These are phyloP conservation scores for Phoma sp. DNA, from an alignment of 2,329 filamentous ascomycete species.

Conservation along the genomic window DNA sequence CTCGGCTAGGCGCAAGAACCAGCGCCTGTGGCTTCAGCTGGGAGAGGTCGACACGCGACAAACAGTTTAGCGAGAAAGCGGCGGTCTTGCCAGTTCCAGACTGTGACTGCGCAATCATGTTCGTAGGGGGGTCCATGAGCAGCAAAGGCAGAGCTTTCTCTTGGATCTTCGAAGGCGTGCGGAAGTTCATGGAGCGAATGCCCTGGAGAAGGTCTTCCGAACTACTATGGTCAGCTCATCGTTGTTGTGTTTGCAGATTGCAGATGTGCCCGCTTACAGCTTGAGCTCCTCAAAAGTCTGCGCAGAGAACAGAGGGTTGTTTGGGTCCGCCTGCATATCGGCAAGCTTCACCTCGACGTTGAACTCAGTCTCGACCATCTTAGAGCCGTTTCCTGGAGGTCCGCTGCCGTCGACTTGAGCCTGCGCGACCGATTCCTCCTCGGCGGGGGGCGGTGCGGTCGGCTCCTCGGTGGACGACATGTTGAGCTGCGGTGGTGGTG, in stretches of 20 bases:
- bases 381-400: slow-evolving; percentile 48
- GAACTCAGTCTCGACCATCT: slow-evolving; percentile 74
- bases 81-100: slow-evolving; percentile 98
- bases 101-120: slow-evolving; percentile 98
- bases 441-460: slow-evolving; percentile 11
- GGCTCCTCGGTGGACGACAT: slow-evolving; percentile 27
- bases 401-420: slow-evolving; percentile 57
- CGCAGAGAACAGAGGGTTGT: slow-evolving; percentile 86
- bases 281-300: slow-evolving; percentile 84
- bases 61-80: slow-evolving; percentile 90
- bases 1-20: slow-evolving; percentile 88
- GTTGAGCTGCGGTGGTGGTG: background rate
- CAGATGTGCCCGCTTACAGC: slow-evolving; percentile 63
- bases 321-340: slow-evolving; percentile 83
- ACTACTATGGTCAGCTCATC: slow-evolving; percentile 21
- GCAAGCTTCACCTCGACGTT: slow-evolving; percentile 93
- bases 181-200: slow-evolving; percentile 86
- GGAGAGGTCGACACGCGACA: slow-evolving; percentile 81
- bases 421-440: slow-evolving; percentile 22
- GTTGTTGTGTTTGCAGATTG: background rate
- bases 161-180: slow-evolving; percentile 97
- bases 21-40: slow-evolving; percentile 80
- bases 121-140: slow-evolving; percentile 81
- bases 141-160: slow-evolving; percentile 92
- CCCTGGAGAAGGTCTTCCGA: slow-evolving; percentile 58